Conservation (phyloP, 768 basidiomycete species). For the Neoboletus subvelutipes region DNA sequence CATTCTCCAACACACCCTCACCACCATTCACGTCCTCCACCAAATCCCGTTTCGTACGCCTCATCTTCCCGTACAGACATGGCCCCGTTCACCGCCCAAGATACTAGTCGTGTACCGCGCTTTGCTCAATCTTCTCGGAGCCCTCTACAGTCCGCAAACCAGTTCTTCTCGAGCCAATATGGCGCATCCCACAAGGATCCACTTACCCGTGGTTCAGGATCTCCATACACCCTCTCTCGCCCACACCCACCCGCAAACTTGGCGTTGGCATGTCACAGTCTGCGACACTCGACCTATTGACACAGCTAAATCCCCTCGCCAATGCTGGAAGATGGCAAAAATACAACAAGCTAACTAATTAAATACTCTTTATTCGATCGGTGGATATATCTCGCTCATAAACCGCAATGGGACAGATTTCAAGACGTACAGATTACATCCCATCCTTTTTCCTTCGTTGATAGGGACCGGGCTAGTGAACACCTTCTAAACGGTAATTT, state of each 20-base stretch:
- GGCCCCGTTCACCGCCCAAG: slow-evolving; percentile 35
- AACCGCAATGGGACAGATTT: slow-evolving; percentile 11
- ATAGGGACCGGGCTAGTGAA: slow-evolving; percentile 1
- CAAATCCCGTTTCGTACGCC: slow-evolving; percentile 22
- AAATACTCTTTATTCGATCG: slow-evolving; percentile 16
- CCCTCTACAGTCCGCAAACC: slow-evolving; percentile 29
- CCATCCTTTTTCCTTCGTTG: slow-evolving; percentile 15
- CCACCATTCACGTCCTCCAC: neutral
- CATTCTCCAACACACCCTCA: neutral
- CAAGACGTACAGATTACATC: slow-evolving; percentile 11
- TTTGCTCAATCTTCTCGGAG: slow-evolving; percentile 16
- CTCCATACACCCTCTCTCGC: slow-evolving; percentile 3
- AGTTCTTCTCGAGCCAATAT: slow-evolving; percentile 17
- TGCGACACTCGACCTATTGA: slow-evolving; percentile 12
- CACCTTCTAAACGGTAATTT: slow-evolving; percentile 4
- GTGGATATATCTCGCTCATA: slow-evolving; percentile 18
- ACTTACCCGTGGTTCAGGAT: slow-evolving; percentile 1
- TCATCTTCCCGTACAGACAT: slow-evolving; percentile 41
- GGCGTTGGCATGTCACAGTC: slow-evolving; percentile 13
- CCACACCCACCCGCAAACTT: slow-evolving; percentile 11
- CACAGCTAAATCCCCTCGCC: slow-evolving; percentile 6
- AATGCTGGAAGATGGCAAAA: neutral
- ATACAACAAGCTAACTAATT: slow-evolving; percentile 13
- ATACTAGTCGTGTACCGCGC: slow-evolving; percentile 41
- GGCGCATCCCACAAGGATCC: slow-evolving; percentile 12